Conservation (phyloP, 2,329 filamentous ascomycete species). For the Apiospora arundinis region DNA sequence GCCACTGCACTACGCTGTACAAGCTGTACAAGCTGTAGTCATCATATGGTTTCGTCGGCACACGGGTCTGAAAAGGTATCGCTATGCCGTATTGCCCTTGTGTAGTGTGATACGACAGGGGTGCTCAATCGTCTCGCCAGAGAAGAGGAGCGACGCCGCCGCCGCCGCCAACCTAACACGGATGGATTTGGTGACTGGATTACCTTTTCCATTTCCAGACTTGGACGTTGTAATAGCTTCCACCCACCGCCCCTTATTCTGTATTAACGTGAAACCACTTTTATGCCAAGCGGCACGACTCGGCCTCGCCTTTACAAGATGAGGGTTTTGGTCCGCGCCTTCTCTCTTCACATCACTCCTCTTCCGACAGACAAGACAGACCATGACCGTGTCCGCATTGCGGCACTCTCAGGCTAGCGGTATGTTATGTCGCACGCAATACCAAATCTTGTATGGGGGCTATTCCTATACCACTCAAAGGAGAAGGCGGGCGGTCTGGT, state of each 20-base stretch:
- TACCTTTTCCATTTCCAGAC: slow-evolving; percentile 9
- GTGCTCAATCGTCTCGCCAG: slow-evolving; percentile 4
- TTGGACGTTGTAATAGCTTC: slow-evolving; percentile 5
- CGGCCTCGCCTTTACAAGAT: slow-evolving; percentile 9
- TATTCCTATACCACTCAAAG: slow-evolving; percentile 2
- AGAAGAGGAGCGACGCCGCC: slow-evolving; percentile 1
- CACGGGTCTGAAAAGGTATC: slow-evolving; percentile 1
- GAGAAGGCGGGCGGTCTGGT: background rate
- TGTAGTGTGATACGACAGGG: slow-evolving; percentile 17
- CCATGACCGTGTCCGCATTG: slow-evolving; percentile 10
- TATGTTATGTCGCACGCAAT: background rate
- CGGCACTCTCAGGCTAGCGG: background rate
- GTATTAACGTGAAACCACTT: slow-evolving; percentile 5
- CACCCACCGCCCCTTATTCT: background rate
- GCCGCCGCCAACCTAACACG: slow-evolving; percentile 4
- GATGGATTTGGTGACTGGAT: background rate
- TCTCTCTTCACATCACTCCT: background rate
- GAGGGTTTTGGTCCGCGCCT: background rate
- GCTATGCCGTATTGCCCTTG: slow-evolving; percentile 14
- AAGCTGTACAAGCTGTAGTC: background rate
- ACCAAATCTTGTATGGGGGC: background rate
- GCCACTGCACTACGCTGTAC: background rate
- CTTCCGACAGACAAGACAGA: background rate
- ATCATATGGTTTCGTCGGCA: slow-evolving; percentile 17
- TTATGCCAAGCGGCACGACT: slow-evolving; percentile 13